Percentiles rank a stretch among this genome's conserved stretches.
Conservation (phyloP, 1,284 basidiomycete genomes). For the Pseudomicrostroma phylloplanum region DNA sequence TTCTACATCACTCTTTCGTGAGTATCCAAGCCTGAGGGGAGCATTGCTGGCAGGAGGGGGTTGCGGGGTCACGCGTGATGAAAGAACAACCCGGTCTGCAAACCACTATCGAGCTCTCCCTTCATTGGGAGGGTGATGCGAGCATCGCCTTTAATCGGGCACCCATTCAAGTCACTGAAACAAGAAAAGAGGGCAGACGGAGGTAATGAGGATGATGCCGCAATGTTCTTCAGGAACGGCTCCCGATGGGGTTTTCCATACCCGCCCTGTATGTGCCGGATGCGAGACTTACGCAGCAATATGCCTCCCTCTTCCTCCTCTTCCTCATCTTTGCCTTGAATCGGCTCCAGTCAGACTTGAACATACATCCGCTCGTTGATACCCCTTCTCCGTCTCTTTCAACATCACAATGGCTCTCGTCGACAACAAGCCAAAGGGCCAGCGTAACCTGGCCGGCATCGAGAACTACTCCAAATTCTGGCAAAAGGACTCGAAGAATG, state of each 20-base stretch:
- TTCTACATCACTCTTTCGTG: neutral
- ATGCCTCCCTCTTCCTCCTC: neutral
- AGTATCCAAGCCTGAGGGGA: neutral
- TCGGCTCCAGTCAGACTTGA: too few relatives aligned
- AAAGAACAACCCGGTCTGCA: slow-evolving; percentile 6
- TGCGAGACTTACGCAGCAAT: neutral
- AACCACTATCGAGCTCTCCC: neutral
- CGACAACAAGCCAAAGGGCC: slow-evolving; percentile 56
- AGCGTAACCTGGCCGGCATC: slow-evolving; percentile 74
- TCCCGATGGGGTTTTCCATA: neutral
- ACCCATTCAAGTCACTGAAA: slow-evolving; percentile 8
- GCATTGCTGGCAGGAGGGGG: neutral
- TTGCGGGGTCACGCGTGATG: neutral
- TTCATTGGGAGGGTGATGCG: neutral
- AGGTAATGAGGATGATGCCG: neutral
- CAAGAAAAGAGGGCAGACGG: neutral
- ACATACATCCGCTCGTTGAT: neutral
- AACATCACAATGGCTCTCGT: slow-evolving; percentile 17
- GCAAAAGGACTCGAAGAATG: slow-evolving; percentile 75
- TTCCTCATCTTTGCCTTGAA: neutral
- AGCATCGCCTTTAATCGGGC: neutral
- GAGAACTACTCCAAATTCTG: slow-evolving; percentile 89
- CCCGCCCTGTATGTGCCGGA: neutral
- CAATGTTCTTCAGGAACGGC: neutral
- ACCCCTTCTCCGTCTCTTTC: neutral